Conservation (phyloP, 2,329 filamentous ascomycete species). For the Paramyrothecium sp. region DNA sequence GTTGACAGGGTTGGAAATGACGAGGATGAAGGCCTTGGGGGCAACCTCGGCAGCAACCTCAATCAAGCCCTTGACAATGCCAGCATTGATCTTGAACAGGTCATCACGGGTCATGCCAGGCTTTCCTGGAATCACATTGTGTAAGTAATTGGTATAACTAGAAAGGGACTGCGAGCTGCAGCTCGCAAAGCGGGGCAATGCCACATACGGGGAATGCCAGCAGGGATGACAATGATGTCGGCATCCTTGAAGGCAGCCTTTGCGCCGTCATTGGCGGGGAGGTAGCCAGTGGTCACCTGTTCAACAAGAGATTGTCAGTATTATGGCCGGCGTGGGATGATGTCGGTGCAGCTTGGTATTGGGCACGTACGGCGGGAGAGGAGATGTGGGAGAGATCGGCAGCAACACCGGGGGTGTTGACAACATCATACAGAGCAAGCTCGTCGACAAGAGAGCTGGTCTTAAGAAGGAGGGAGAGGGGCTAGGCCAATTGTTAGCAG, state of each 20-base stretch:
- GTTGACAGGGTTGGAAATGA: constrained; percentile 99
- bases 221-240: constrained; percentile 95
- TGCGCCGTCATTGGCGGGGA: constrained; percentile 81
- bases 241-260: constrained; percentile 88
- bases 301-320: constrained; percentile 24
- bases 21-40: constrained; percentile 90
- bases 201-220: constrained; percentile 89
- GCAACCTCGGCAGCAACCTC: constrained; percentile 83
- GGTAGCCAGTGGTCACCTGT: constrained; percentile 83
- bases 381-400: constrained; percentile 98
- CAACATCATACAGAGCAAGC: constrained; percentile 97
- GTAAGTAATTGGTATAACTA: no score
- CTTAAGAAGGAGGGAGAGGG: constrained; percentile 95
- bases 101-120: constrained; percentile 99
- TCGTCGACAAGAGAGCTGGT: constrained; percentile 83
- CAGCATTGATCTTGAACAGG: constrained; percentile 99
- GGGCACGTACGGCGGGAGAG: constrained; percentile 66
- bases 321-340: constrained; percentile 9
- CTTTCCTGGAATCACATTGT: constrained; percentile 64
- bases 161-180: constrained; percentile 9
- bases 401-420: constrained; percentile 95
- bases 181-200: neutral
- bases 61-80: constrained; percentile 92
- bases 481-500: constrained; percentile 50
- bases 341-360: constrained; percentile 7